Conservation (phyloP, 257 asterid species). For the Solanum bukasovii region DNA sequence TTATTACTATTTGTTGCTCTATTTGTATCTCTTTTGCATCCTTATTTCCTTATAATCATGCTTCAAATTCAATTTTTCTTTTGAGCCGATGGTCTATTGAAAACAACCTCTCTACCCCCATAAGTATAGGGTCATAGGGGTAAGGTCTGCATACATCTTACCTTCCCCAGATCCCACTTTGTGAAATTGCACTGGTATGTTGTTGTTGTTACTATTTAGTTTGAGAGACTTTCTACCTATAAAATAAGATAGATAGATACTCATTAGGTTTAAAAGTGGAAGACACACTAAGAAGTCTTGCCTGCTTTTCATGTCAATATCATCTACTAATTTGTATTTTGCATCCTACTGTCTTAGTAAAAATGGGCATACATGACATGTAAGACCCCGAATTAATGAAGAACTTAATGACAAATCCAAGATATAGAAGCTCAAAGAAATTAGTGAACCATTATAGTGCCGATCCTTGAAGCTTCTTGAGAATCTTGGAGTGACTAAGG, state of each 20-base stretch:
- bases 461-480: slow-evolving; percentile 72
- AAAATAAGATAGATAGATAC: neutral
- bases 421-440: slow-evolving; percentile 71
- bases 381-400: slow-evolving; percentile 51
- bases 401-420: slow-evolving; percentile 56
- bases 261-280: neutral
- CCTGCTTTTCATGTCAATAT: neutral
- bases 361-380: slow-evolving; percentile 43
- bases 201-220: neutral
- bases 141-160: neutral
- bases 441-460: slow-evolving; percentile 64
- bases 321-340: neutral
- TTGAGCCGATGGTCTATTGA: neutral
- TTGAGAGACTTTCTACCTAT: neutral
- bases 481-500: slow-evolving; percentile 61
- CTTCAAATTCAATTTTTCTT: neutral
- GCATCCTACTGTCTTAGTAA: slow-evolving; percentile 1
- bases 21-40: neutral
- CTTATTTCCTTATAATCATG: neutral
- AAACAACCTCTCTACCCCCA: neutral
- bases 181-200: neutral
- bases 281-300: neutral
- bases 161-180: no score
- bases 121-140: neutral
- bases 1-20: neutral